Evolutionary conservation across 177 flowering plant species (phyloP), one percentile per base, ranked within the genome.

Genomic region (Vitis hybrid): DNA sequence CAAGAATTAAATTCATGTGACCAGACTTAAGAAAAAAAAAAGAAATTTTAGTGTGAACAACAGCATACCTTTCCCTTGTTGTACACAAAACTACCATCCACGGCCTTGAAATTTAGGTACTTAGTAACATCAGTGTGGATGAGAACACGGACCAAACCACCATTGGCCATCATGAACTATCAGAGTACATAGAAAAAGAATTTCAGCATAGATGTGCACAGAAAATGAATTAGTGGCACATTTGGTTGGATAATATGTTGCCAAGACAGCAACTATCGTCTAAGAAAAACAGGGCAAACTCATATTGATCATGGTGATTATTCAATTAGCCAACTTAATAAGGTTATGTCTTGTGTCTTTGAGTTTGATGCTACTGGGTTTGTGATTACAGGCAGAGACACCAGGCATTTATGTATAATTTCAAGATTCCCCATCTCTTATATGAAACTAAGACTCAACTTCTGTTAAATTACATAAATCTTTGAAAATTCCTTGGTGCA

Each of bases 141-240:
- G 44, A 95, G 96, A 66, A 87, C 88, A 20, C 94, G 97, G 2
- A 95, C 98, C 78, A 95, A 72, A 71, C 73, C 73, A 57, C 97
- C 99, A 85, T 93, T 93, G 20, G 95, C 99, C 96, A 95, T 93
- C 87, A 88, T 93, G 80, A 93, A 95, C 99, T 95, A 74, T 65
- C 64, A 61, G 71, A 69, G 6, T 38, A 54, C 2, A 57, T 4
- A 75, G 31, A 74, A 11, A 68, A 20, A 15, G 3, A 38, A 10
- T 65, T 66, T 15, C 10, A 73, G 67, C 52, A 24, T 31, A 73
- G 28, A 24, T 8, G 11, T 28, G 18, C 13, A 50, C 14, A 52
- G 13, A 7, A 7, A 61, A 49, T 11, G 54, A 62, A 3, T 14
- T 6, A 12, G 31, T 24, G 18, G 18, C 12, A 15, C 3, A 31